phyloP scores from a whole-genome alignment of 1,284 basidiomycete species.

The Trichosporon asahii region DNA sequence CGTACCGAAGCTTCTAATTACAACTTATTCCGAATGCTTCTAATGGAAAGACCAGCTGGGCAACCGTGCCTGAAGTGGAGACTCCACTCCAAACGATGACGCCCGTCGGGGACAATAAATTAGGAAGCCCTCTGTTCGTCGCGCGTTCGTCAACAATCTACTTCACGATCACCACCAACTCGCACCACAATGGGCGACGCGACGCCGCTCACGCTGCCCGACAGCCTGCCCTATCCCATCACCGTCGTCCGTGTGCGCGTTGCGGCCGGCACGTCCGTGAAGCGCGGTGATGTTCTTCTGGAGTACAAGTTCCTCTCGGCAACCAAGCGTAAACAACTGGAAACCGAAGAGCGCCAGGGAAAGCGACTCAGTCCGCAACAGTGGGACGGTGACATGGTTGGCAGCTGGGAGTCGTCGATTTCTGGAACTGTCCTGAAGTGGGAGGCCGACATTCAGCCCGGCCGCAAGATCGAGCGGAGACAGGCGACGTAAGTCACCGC shows the following conservation, averaged over 20 bases:
- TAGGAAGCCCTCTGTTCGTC: background rate
- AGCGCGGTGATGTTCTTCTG: slow-evolving; percentile 69
- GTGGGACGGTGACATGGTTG: slow-evolving; percentile 66
- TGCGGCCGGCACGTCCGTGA: slow-evolving; percentile 54
- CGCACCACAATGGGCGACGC: slow-evolving; percentile 32
- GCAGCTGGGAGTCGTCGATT: slow-evolving; percentile 80
- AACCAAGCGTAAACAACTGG: slow-evolving; percentile 23
- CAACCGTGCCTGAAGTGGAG: background rate
- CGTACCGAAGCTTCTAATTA: no score
- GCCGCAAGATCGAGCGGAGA: slow-evolving; percentile 37
- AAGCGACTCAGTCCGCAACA: slow-evolving; percentile 30
- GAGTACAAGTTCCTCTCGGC: slow-evolving; percentile 65
- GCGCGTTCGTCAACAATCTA: background rate
- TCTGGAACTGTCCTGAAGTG: slow-evolving; percentile 59
- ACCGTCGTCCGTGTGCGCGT: slow-evolving; percentile 66
- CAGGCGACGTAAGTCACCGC: slow-evolving; percentile 31
- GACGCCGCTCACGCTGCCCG: slow-evolving; percentile 57
- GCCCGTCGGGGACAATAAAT: background rate
- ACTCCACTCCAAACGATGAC: slow-evolving; percentile 2
- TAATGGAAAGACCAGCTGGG: background rate
- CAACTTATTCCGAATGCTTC: background rate
- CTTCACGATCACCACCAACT: background rate
- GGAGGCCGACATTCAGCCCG: slow-evolving; percentile 37
- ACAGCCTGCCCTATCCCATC: slow-evolving; percentile 71
- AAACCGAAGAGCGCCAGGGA: slow-evolving; percentile 21